Evolutionary conservation across 75 land plant species (phyloP).

Genomic region (Cupressus sempervirens): DNA sequence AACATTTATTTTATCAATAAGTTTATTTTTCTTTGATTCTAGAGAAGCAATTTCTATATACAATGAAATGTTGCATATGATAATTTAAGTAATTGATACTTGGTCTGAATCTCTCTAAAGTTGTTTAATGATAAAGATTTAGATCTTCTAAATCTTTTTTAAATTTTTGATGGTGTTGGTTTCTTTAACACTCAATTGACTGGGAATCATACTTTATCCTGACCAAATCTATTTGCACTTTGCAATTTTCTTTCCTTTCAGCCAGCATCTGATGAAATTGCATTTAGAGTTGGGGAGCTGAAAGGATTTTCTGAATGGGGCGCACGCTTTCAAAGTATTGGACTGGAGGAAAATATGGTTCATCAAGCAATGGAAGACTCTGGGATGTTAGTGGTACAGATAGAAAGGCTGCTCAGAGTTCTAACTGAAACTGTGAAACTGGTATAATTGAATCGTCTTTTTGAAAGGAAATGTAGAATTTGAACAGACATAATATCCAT

Average conservation of each 20-base stretch:
- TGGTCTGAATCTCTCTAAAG: neutral
- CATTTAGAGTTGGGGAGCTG: conserved; percentile 89
- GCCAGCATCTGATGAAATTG: conserved; percentile 96
- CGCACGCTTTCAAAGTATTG: conserved; percentile 56
- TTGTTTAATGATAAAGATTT: neutral
- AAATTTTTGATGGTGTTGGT: neutral
- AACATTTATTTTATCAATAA: neutral
- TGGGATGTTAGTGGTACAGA: conserved; percentile 91
- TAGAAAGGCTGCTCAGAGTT: conserved; percentile 77
- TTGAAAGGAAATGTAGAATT: neutral
- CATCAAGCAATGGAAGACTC: conserved; percentile 75
- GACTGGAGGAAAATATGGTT: conserved; percentile 79
- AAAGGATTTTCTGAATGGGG: conserved; percentile 90
- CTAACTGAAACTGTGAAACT: conserved; percentile 66
- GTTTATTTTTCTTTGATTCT: neutral
- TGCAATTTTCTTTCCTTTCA: conserved; percentile 13
- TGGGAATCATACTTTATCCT: neutral
- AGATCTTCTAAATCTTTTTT: neutral
- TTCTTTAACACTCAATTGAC: neutral
- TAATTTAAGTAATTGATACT: neutral
- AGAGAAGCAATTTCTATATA: neutral
- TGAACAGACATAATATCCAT: neutral
- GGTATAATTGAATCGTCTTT: conserved; percentile 34
- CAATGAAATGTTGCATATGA: neutral
- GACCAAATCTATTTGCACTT: neutral